Conservation (phyloP, 225 moss, liverwort and hornwort species). For the Bryum argenteum region DNA sequence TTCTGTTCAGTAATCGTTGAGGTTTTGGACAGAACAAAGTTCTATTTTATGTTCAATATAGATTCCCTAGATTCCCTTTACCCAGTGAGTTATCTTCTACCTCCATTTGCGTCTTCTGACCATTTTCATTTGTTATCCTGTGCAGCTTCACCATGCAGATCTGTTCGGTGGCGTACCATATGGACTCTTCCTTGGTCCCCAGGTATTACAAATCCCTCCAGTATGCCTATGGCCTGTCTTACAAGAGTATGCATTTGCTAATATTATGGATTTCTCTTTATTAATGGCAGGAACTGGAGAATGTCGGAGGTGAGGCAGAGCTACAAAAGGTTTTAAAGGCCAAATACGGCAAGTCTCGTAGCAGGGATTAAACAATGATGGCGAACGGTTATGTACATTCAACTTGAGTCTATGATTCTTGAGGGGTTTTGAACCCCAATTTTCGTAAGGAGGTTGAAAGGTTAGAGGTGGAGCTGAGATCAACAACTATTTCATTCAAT, state of each 20-base stretch:
- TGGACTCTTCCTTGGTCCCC: slow-evolving; percentile 83
- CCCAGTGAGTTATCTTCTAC: background rate
- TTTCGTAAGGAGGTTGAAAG: slow-evolving; percentile 2
- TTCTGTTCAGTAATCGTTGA: no score
- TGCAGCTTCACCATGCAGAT: slow-evolving; percentile 87
- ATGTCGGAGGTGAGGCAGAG: slow-evolving; percentile 56
- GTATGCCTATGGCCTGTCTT: no score
- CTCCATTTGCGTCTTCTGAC: background rate
- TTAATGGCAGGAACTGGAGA: slow-evolving; percentile 38
- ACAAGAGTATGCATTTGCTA: no score
- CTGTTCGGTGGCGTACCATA: slow-evolving; percentile 79
- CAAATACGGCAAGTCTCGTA: slow-evolving; percentile 32
- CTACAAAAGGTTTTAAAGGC: slow-evolving; percentile 38
- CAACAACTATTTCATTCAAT: background rate
- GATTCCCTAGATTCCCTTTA: no score
- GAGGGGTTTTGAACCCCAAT: background rate
- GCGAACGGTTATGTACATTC: slow-evolving; percentile 19
- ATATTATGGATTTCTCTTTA: background rate
- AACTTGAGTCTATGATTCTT: background rate
- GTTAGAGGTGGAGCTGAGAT: slow-evolving; percentile 12
- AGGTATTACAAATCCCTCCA: slow-evolving; percentile 34
- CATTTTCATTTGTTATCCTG: background rate
- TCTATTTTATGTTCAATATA: no score
- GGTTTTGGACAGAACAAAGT: no score
- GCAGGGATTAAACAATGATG: slow-evolving; percentile 13